Evolutionary conservation across 2,329 filamentous ascomycete species (phyloP).

Genomic region (Cytospora leucostoma): DNA sequence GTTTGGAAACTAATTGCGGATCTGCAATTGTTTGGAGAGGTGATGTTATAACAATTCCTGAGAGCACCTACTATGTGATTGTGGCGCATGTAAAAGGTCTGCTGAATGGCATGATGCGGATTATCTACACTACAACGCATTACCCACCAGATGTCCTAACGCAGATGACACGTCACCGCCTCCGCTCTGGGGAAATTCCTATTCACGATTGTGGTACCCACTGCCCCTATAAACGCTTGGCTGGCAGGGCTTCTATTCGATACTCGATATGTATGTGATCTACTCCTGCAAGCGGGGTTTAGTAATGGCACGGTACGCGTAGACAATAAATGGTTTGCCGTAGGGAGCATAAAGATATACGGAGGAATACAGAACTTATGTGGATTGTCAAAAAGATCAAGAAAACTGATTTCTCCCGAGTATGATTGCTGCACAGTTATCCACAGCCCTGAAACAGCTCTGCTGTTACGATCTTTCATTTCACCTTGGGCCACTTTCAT

Average conservation of each 20-base stretch:
- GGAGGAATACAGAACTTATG: too few species aligned
- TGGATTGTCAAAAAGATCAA: too few species aligned
- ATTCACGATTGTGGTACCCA: constrained; percentile 16
- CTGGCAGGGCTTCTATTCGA: constrained; percentile 7
- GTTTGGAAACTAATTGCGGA: background rate
- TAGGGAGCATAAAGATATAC: too few species aligned
- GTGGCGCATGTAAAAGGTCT: background rate
- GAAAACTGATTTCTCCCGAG: too few species aligned
- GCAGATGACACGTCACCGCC: constrained; percentile 20
- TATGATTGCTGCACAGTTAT: too few species aligned
- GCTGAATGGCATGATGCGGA: background rate
- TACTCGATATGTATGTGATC: background rate
- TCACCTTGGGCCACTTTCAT: too few species aligned
- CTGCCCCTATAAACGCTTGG: constrained; percentile 20
- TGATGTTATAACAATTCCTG: background rate
- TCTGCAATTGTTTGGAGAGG: background rate
- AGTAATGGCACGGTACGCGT: too few species aligned
- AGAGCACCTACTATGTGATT: background rate
- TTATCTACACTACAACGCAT: background rate
- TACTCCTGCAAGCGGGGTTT: too few species aligned
- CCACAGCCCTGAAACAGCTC: too few species aligned
- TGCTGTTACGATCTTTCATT: too few species aligned
- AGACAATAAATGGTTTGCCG: too few species aligned
- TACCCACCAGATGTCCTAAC: background rate
- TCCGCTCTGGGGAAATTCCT: constrained; percentile 14